Base-by-base conservation (phyloP, 768 basidiomycete species). In the Lactarius akahatsu region DNA sequence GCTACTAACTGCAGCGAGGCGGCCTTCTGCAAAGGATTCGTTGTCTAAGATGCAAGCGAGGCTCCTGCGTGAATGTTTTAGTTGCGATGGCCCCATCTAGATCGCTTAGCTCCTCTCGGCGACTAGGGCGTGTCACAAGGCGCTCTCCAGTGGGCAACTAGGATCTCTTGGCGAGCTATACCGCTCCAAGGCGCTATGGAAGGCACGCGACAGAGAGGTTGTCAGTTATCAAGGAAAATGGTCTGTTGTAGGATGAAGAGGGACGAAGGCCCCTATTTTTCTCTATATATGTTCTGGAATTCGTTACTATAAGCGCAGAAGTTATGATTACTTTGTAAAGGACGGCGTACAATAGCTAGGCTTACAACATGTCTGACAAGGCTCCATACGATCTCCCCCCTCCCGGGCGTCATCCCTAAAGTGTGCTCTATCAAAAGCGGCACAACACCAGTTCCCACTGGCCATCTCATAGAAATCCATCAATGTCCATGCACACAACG, bases 401-500 rank as follows among this genome's bases (percentile, higher is more conserved):
- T 52, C 30, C 16, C 3, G 56, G 47, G 56, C 11, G 32, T 61
- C 60, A 40, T 52, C 87, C 67, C 82, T 78, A 74, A 84, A 93
- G 73, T 94, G 72, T 87, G 91, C 70, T 94, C 92, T 16, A 93
- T 82, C 10, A 93, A 76, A 9, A 94, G 75, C 0, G 87, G 85
- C 2, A 88, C 80, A 41, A 94, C 69, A 2, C 79, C 80, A 30
- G 79, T 76, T 32, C 81, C 80, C 36, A 70, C 61, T 3, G 90
- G 89, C n/a, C 62, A 88, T 82, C 6, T 79, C 78, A 69, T 83
- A 91, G 71, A 85, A 94, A 72, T 94, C 92, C 79, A 92, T 78
- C 38, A 94, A 73, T 3, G 79, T 81, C 91, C 92, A 94, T 5
- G 91, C 91, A 30, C 88, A 81, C 59, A 94, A 78, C 71, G 82